Evolutionary conservation across 2,329 filamentous ascomycete genomes (phyloP), one percentile per base, ranked within the genome.

Genomic region (Bimuria novae-zelandiae): DNA sequence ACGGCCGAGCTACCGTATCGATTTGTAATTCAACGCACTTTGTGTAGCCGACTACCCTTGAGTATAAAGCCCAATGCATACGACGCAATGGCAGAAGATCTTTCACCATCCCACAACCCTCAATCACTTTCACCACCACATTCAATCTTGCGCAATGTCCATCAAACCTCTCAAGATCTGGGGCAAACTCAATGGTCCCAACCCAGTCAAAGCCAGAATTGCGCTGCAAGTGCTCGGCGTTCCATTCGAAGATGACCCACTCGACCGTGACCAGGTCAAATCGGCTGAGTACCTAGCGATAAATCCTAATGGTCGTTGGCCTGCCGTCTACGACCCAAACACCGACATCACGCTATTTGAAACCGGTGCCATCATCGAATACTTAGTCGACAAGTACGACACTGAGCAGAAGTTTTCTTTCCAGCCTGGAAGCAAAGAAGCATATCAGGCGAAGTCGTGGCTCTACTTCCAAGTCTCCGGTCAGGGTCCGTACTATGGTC

Each of bases 321-420:
- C 77, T n/a, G 72, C 75, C 3, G 76, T 80, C 55, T 57, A 76
- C 19, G 78, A 80, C 60, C 77, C 77, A 1, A 80, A 80, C 64
- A 75, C 68, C 10, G 61, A 59, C 22, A 58, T 77, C 49, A 76
- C 72, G 0, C 55, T 78, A 1, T 78, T 76, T 75, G 76, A 79
- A 53, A 76, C 75, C n/a, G 76, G 75, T 33, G 76, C 77, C 36
- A 79, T 79, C 48, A 40, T 77, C 55, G 70, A 77, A 54, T 79
- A 79, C 52, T 68, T 79, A 1, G 51, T 78, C 27, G 76, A 79
- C 19, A 68, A 58, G 10, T 78, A 81, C 67, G 78, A 81, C 62
- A 73, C 60, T 16, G 62, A 73, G 1, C 58, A 68, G 30, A 70
- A 68, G 41, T 52, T 80, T 22, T 73, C 68, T 42, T 79, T 76